Evolutionary conservation across 495 filamentous ascomycete genomes (phyloP).

Genomic region (Penicillium steckii): DNA sequence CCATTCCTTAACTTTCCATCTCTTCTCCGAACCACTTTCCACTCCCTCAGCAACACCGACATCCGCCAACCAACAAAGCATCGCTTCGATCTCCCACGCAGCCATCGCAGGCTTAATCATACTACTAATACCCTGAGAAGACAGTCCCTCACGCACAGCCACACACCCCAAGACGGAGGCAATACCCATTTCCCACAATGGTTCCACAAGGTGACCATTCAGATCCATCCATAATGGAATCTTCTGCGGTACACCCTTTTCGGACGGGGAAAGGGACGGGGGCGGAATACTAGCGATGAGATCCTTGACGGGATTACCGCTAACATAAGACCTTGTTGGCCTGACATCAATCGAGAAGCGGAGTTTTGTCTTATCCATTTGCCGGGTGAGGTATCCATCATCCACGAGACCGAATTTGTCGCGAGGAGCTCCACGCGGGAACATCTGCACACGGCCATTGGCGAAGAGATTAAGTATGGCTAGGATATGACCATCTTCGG

Average conservation of each 20-base stretch:
- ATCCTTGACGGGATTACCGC: slow-evolving; percentile 53
- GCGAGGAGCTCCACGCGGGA: slow-evolving; percentile 56
- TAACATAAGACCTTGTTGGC: slow-evolving; percentile 57
- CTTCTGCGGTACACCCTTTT: slow-evolving; percentile 26
- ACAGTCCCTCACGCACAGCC: slow-evolving; percentile 58
- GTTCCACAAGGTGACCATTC: slow-evolving; percentile 56
- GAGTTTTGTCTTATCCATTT: slow-evolving; percentile 64
- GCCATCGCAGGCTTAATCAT: slow-evolving; percentile 61
- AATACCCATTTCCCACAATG: slow-evolving; percentile 65
- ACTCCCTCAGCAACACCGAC: slow-evolving; percentile 42
- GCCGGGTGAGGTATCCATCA: slow-evolving; percentile 67
- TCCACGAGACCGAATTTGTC: slow-evolving; percentile 72
- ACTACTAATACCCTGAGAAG: slow-evolving; percentile 46
- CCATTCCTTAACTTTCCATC: slow-evolving; percentile 59
- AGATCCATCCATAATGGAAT: slow-evolving; percentile 83
- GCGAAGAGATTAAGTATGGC: slow-evolving; percentile 68
- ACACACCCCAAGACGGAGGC: slow-evolving; percentile 58
- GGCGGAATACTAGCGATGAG: slow-evolving; percentile 17
- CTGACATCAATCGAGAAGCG: slow-evolving; percentile 60
- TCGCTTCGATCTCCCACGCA: slow-evolving; percentile 63
- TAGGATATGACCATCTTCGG: slow-evolving; percentile 65
- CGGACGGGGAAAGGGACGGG: slow-evolving; percentile 23
- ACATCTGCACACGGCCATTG: slow-evolving; percentile 53
- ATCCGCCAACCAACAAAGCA: slow-evolving; percentile 63
- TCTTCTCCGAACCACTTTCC: slow-evolving; percentile 27